Evolutionary conservation across 257 asterid species (phyloP), one percentile per base, ranked within the genome.

Genomic region (Rhazya stricta): DNA sequence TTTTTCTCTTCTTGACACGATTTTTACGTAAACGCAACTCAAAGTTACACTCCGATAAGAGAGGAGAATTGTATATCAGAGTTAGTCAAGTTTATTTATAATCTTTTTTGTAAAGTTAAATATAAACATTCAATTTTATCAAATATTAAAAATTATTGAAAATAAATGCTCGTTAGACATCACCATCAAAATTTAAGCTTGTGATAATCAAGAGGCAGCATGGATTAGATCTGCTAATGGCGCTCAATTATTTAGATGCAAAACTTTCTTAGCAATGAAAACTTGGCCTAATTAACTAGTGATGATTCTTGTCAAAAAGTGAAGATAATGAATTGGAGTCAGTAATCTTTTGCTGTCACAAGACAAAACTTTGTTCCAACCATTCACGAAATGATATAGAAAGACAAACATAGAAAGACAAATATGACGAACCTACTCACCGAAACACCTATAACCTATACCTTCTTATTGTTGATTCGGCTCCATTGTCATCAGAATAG

Each of bases 281-380:
- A 74, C 58, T 76, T 61, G 48, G 81, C 61, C 68, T 48, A 83
- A 81, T 15, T 30, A 61, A 72, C 45, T 79, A 63, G 81, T 81
- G 60, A 45, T 84, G 76, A 36, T 41, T 60, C 25, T 78, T 75
- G 87, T 87, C 88, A 79, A 84, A 84, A 83, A 70, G 89, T 67
- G 74, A 76, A 23, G 71, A 80, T 74, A 7, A 65, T 65, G 34
- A 77, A 88, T 85, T 87, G 95, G 91, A 85, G 90, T 89, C 69
- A 91, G 85, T 85, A 80, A 65, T 66, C 54, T 80, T n/a, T 81
- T 76, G 84, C 71, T 73, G 69, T 77, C 63, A 61, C 77, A 77
- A 79, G 81, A 74, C 83, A 73, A 73, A 78, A 58, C 60, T 69
- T 77, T 56, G 54, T 41, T 66, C 63, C 76, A 46, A 63, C 77